Evolutionary conservation across 2,329 filamentous ascomycete species (phyloP).

Genomic region (Cryoendolithus antarcticus): DNA sequence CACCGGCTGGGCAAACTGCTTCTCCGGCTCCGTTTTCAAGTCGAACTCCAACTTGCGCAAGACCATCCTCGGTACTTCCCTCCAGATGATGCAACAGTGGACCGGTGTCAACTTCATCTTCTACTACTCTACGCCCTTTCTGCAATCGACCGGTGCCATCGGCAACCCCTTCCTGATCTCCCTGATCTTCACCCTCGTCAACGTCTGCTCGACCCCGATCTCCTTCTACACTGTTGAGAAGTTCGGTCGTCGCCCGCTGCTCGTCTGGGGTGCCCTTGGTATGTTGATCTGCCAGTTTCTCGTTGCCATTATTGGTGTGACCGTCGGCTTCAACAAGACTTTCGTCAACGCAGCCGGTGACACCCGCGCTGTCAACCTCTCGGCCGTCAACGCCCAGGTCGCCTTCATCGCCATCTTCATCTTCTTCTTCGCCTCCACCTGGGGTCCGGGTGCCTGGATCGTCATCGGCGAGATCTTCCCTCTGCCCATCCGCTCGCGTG

Average conservation of each 20-base stretch:
- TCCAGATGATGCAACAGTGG: constrained; percentile 44
- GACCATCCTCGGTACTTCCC: constrained; percentile 33
- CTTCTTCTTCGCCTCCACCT: constrained; percentile 82
- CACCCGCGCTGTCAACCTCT: constrained; percentile 32
- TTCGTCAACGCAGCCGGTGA: constrained; percentile 17
- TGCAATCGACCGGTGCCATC: constrained; percentile 65
- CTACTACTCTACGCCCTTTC: constrained; percentile 64
- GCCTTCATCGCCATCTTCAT: constrained; percentile 87
- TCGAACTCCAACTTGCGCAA: constrained; percentile 38
- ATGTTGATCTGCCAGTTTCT: constrained; percentile 85
- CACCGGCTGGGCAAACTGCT: constrained; percentile 55
- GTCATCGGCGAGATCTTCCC: constrained; percentile 87
- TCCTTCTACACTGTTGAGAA: constrained; percentile 80
- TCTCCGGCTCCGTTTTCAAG: constrained; percentile 41
- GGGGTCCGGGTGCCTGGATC: constrained; percentile 61
- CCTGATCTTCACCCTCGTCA: constrained; percentile 77
- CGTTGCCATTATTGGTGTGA: constrained; percentile 54
- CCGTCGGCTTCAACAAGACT: constrained; percentile 26
- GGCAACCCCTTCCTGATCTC: constrained; percentile 69
- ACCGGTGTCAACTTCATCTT: constrained; percentile 92
- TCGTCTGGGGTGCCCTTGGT: constrained; percentile 65
- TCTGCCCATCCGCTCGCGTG: constrained; percentile 74
- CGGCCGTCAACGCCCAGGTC: constrained; percentile 53
- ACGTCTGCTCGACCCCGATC: constrained; percentile 71
- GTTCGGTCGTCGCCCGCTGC: constrained; percentile 66